phyloP scores from a whole-genome alignment of 371 early-diverging fungal species.

The Smittium culicis region DNA sequence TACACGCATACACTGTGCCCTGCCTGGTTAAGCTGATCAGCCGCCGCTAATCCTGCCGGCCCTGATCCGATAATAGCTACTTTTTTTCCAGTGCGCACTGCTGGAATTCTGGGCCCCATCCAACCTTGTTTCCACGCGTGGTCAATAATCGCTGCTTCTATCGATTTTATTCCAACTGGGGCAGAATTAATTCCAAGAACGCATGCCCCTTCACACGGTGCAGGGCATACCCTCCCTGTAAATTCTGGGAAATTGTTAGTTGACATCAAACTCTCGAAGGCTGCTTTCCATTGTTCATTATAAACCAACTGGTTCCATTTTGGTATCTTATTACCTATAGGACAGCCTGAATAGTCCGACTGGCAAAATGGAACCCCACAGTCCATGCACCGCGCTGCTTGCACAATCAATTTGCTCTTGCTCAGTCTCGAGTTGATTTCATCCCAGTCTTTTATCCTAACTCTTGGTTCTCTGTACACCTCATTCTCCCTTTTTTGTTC shows the following conservation, averaged over 20 bases:
- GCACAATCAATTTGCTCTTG: slow-evolving; percentile 64
- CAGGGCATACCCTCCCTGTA: slow-evolving; percentile 84
- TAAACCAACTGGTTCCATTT: slow-evolving; percentile 95
- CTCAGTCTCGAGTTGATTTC: slow-evolving; percentile 80
- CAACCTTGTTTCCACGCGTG: slow-evolving; percentile 88
- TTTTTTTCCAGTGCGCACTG: slow-evolving; percentile 59
- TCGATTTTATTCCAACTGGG: slow-evolving; percentile 91
- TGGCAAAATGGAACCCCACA: slow-evolving; percentile 97
- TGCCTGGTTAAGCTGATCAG: slow-evolving; percentile 92
- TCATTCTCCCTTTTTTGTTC: slow-evolving; percentile 81
- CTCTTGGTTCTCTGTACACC: slow-evolving; percentile 63
- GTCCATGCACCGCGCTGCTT: slow-evolving; percentile 95
- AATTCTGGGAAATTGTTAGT: slow-evolving; percentile 98
- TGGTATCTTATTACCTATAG: slow-evolving; percentile 93
- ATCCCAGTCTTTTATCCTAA: slow-evolving; percentile 77
- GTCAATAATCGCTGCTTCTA: slow-evolving; percentile 94
- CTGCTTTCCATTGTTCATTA: slow-evolving; percentile 86
- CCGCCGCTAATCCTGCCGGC: slow-evolving; percentile 89
- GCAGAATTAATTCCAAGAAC: slow-evolving; percentile 78
- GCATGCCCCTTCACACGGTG: slow-evolving; percentile 88
- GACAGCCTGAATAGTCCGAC: slow-evolving; percentile 79
- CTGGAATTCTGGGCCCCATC: slow-evolving; percentile 75
- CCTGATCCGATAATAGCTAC: slow-evolving; percentile 89
- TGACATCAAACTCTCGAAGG: slow-evolving; percentile 77
- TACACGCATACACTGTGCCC: slow-evolving; percentile 89